Evolutionary conservation across 2,329 filamentous ascomycete species (phyloP).

Genomic region (Tolypocladium guangdongense): DNA sequence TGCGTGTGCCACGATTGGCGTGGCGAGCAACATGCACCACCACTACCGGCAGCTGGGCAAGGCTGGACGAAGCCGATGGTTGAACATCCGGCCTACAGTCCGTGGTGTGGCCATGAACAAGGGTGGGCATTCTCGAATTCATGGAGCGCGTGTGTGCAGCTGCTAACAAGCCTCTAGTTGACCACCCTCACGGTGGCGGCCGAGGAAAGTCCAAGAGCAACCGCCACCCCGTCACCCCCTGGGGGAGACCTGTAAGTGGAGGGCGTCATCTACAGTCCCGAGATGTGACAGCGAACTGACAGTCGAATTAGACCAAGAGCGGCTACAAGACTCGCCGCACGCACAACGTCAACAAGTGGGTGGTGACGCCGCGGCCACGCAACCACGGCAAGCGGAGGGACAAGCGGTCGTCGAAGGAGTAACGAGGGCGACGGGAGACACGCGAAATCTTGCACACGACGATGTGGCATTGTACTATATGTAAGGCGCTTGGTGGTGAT

Average conservation of each 20-base stretch:
- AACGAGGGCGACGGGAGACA: background rate
- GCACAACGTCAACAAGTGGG: conserved; percentile 83
- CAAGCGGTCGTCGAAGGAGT: conserved; percentile 37
- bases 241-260: conserved; percentile 79
- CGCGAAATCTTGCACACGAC: conserved; percentile 15
- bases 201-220: conserved; percentile 99
- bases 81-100: conserved; percentile 90
- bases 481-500: conserved; percentile 8
- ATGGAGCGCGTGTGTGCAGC: no score
- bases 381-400: conserved; percentile 84
- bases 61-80: conserved; percentile 84
- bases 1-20: conserved; percentile 87
- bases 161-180: conserved; percentile 36
- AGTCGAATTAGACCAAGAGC: conserved; percentile 52
- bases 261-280: background rate
- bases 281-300: background rate
- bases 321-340: conserved; percentile 87
- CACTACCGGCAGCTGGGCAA: conserved; percentile 90
- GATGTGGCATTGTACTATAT: conserved; percentile 21
- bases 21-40: conserved; percentile 86
- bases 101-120: conserved; percentile 99
- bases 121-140: conserved; percentile 35
- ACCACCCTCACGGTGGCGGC: conserved; percentile 98
- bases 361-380: conserved; percentile 71
- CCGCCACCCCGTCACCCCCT: conserved; percentile 85